Percentiles rank a stretch among this genome's conserved stretches.
Conservation (phyloP, 2,329 filamentous ascomycete species). For the Colletotrichum graminicola region DNA sequence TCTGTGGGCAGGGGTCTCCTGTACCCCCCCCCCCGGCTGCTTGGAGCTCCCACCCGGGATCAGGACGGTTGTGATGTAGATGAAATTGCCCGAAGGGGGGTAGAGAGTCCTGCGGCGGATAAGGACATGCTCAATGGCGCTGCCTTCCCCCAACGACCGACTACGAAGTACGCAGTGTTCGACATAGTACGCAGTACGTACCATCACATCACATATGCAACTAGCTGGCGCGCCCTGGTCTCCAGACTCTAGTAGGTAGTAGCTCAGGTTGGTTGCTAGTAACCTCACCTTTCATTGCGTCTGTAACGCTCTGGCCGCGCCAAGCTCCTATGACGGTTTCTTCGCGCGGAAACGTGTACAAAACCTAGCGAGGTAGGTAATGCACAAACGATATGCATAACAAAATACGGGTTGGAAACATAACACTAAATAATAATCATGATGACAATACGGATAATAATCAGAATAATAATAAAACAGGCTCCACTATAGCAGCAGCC, state of each 20-base stretch:
- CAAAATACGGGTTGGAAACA: not conserved
- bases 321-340: conserved; percentile 14
- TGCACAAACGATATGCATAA: conserved; percentile 24
- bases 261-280: not conserved
- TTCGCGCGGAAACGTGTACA: not conserved
- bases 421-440: not conserved
- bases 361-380: not conserved
- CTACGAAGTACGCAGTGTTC: conserved; percentile 40
- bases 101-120: conserved; percentile 28
- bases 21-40: conserved; percentile 40
- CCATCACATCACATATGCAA: conserved; percentile 47
- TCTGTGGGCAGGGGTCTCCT: conserved; percentile 44
- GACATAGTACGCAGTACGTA: conserved; percentile 39
- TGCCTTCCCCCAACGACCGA: conserved; percentile 41
- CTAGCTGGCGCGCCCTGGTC: conserved; percentile 37
- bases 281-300: conserved; percentile 25
- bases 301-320: conserved; percentile 35
- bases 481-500: not conserved
- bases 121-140: conserved; percentile 49
- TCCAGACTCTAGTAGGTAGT: not conserved
- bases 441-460: too few relatives aligned
- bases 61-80: conserved; percentile 55
- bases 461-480: not conserved
- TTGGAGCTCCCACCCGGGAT: conserved; percentile 46
- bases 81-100: conserved; percentile 59